Percentiles rank a stretch among this genome's conserved stretches.
Conservation (phyloP, 2,329 filamentous ascomycete species). For the Colletotrichum liriopes region DNA sequence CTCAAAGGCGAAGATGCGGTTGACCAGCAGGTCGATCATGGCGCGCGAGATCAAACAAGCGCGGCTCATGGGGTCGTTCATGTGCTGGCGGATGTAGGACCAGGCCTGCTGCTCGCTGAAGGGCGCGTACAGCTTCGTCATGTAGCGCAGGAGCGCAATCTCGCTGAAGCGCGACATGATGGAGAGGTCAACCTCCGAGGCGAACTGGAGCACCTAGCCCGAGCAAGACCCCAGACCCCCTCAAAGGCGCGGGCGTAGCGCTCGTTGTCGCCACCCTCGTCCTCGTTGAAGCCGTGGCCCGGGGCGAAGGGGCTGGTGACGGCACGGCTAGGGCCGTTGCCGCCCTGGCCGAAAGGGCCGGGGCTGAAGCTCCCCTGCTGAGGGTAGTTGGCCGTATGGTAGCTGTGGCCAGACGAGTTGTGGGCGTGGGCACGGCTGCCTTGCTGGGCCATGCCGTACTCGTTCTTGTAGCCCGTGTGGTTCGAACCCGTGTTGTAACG, state of each 20-base stretch:
- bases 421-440: slow-evolving; percentile 1
- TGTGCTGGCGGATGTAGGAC: slow-evolving; percentile 59
- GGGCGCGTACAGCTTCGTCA: slow-evolving; percentile 40
- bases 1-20: slow-evolving; percentile 57
- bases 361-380: slow-evolving; percentile 25
- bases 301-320: slow-evolving; percentile 17
- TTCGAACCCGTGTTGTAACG: slow-evolving; percentile 2
- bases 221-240: slow-evolving; percentile 42
- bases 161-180: slow-evolving; percentile 28
- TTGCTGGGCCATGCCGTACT: slow-evolving; percentile 20
- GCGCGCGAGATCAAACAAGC: slow-evolving; percentile 60
- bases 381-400: slow-evolving; percentile 18
- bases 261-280: slow-evolving; percentile 35
- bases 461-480: slow-evolving; percentile 1
- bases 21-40: slow-evolving; percentile 60
- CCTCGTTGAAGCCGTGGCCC: slow-evolving; percentile 14
- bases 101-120: slow-evolving; percentile 56
- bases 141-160: slow-evolving; percentile 37
- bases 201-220: slow-evolving; percentile 42
- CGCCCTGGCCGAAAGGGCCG: slow-evolving; percentile 18
- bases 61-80: slow-evolving; percentile 58
- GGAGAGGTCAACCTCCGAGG: slow-evolving; percentile 30
- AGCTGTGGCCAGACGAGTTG: slow-evolving; percentile 15
- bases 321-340: slow-evolving; percentile 17
- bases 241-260: slow-evolving; percentile 39